Base-by-base conservation (phyloP, 257 asterid species). In the Schizonepeta tenuifolia region DNA sequence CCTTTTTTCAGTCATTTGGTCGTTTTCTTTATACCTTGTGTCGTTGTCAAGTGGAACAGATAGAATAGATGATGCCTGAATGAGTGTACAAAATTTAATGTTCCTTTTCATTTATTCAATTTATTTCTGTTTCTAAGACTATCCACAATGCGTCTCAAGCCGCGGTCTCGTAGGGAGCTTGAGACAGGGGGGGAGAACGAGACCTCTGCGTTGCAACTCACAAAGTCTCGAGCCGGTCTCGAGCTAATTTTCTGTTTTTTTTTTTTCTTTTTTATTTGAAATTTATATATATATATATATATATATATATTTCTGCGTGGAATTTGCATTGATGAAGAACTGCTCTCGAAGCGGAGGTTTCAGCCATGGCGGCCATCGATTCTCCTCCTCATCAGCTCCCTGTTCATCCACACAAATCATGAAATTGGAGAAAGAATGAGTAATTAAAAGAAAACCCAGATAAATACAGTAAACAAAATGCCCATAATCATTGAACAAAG, bases 341-440 rank as follows among this genome's bases (percentile, higher is more conserved):
- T 79, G 80, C 35, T 78, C 84, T 36, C 77, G 76, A 38, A 87
- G 28, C 65, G 85, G 3, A 58, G 90, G 88, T 28, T 81, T 80
- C 61, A 87, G 71, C 93, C 93, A 87, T 46, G 79, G 83, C 3
- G 93, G 90, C 85, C 98, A 92, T 41, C 82, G 80, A 31, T 59
- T 79, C 12, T 83, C 91, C 38, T 89, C 97, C 50, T 89, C 96
- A 47, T 86, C 90, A 33, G 73, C 86, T 62, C 89, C 92, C 96
- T 91, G 53, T 7, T 50, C 24, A 46, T 8, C 28, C 18, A 80
- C 6, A 8, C 51, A 63, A 20, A 54, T 40, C 5, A 59, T 44
- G 24, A 6, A 35, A 65, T 36, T 15, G n/a, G 35, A 35, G 0
- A 59, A 31, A 47, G 2, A 0, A 0, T 8, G 5, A 20, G 5